Base-by-base conservation (phyloP, 1,284 basidiomycete species). In the Cryptococcus sp. region DNA sequence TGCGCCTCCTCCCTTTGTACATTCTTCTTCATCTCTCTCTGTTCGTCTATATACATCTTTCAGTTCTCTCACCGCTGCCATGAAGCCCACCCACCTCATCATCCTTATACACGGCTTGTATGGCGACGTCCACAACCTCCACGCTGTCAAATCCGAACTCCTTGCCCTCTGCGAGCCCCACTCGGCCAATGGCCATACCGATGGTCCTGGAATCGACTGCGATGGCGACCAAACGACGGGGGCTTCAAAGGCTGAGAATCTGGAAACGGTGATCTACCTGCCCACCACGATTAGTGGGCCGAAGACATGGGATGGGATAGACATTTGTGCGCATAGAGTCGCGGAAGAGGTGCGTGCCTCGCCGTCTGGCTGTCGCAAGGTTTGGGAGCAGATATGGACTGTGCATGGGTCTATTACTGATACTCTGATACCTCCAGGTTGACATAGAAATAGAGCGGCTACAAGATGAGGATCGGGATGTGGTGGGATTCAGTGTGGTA, bases 101-200 rank as follows among this genome's bases (percentile, higher is more conserved):
- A 63, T 78, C 43, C 69, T 78, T 50, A 67, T 76, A 1, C 76
- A 78, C 46, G 76, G 76, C 1, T 62, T 78, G 15, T 78, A 75
- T 59, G 76, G 76, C 28, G 65, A 65, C 2, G 61, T 69, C 1
- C 50, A 50, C 12, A 74, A 76, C 53, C 64, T 76, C 16, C 60
- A 60, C 40, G 67, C 64, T 7, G 60, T 70, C 16, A 65, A 70
- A 49, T 64, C 70, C 28, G 72, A 76, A 54, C 53, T 73, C 12
- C 28, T 55, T 8, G 38, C 40, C 15, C 37, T 52, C 21, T 46
- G 53, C 8, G 42, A 42, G 13, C 33, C 50, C n/a, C n/a, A 50
- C 52, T 44, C 20, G 16, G 18, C 20, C 43, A n/a, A 20, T 33
- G 28, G 28, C 28, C 28, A 33, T 4, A 33, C 28, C 4, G 28